Conservation (phyloP, 2,329 filamentous ascomycete genomes). For the Thelonectria blattea region DNA sequence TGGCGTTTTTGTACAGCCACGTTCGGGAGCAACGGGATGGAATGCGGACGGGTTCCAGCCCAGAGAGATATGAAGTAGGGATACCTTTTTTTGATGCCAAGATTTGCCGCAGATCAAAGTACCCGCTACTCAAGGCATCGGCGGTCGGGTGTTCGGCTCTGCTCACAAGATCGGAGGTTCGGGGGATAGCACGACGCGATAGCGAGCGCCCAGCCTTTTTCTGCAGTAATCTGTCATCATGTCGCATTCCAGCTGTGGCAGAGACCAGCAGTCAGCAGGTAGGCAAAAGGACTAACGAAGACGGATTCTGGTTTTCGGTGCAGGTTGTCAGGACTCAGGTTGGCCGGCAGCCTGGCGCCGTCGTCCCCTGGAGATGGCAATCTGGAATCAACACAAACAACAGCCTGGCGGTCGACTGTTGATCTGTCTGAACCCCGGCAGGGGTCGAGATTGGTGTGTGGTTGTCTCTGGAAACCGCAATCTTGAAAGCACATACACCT, state of each 20-base stretch:
- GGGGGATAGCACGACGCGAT: conserved; percentile 4
- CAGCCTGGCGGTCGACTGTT: background rate
- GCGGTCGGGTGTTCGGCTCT: conserved; percentile 15
- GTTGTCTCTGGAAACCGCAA: conserved; percentile 4
- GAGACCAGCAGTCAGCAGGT: conserved; percentile 11
- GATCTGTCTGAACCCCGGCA: background rate
- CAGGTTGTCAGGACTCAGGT: no score
- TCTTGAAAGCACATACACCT: background rate
- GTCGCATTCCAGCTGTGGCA: conserved; percentile 19
- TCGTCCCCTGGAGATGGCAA: no score
- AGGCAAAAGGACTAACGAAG: conserved; percentile 1
- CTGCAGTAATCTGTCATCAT: background rate
- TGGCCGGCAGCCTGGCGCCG: no score
- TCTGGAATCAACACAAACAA: background rate
- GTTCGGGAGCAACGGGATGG: conserved; percentile 9
- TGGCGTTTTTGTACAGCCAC: conserved; percentile 4
- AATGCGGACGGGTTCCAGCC: background rate
- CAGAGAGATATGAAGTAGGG: conserved; percentile 5
- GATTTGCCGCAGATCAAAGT: conserved; percentile 1
- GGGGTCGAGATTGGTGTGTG: background rate
- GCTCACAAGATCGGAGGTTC: background rate
- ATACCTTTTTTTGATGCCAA: background rate
- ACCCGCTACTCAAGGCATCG: conserved; percentile 6
- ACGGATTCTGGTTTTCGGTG: background rate
- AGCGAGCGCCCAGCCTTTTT: background rate